Percentiles rank a stretch among this genome's conserved stretches.
Conservation (phyloP, 2,329 filamentous ascomycete species). For the Phyllosticta citriasiana region DNA sequence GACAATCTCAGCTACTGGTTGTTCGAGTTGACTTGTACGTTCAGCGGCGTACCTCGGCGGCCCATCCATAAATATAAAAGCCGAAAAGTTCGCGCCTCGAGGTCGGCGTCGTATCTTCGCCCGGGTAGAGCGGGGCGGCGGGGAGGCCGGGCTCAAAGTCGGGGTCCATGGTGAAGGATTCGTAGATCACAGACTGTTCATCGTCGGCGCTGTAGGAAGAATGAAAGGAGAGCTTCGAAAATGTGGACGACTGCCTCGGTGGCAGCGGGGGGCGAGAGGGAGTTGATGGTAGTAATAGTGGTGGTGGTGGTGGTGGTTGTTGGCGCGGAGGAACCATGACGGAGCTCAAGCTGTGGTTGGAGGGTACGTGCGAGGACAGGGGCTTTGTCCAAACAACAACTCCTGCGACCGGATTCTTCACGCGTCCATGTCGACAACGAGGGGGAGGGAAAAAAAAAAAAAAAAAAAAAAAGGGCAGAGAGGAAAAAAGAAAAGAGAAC, state of each 20-base stretch:
- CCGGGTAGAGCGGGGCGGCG: slow-evolving; percentile 45
- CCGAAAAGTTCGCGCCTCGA: slow-evolving; percentile 78
- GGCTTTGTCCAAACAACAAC: neutral
- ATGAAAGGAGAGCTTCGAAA: slow-evolving; percentile 22
- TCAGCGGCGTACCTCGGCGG: slow-evolving; percentile 55
- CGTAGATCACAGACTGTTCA: slow-evolving; percentile 27
- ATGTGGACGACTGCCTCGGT: slow-evolving; percentile 21
- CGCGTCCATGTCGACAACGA: neutral
- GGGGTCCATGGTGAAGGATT: slow-evolving; percentile 24
- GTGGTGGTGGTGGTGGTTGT: slow-evolving; percentile 6
- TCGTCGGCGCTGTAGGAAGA: slow-evolving; percentile 27
- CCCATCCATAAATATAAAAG: slow-evolving; percentile 96
- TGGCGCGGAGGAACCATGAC: slow-evolving; percentile 8
- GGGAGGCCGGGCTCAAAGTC: slow-evolving; percentile 21
- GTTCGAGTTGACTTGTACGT: neutral
- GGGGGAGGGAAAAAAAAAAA: neutral
- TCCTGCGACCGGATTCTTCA: neutral
- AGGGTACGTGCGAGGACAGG: slow-evolving; percentile 10
- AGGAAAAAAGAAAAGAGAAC: neutral
- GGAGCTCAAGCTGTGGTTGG: slow-evolving; percentile 3
- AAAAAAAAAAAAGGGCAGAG: no score
- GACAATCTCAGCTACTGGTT: neutral
- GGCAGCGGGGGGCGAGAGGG: slow-evolving; percentile 12
- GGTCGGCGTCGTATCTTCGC: slow-evolving; percentile 82
- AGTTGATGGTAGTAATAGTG: slow-evolving; percentile 10